These are phyloP conservation scores for Fonsecaea multimorphosa DNA, from an alignment of 2,329 filamentous ascomycete species.

Conservation along the genomic window DNA sequence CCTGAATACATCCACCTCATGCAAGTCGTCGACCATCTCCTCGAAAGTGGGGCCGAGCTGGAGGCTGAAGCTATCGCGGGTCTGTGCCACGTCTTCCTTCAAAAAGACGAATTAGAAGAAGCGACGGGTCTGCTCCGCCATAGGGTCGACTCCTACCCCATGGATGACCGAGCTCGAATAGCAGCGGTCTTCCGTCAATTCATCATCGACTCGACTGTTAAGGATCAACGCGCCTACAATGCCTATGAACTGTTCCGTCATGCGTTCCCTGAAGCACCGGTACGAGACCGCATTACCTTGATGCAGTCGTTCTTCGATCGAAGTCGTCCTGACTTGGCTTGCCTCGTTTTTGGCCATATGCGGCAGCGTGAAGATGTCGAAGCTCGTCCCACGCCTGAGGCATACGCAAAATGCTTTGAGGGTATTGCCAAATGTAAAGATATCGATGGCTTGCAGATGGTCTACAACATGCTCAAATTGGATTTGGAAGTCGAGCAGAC, in stretches of 20 bases:
- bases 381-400: constrained; percentile 71
- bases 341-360: constrained; percentile 91
- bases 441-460: constrained; percentile 69
- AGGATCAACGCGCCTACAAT: constrained; percentile 69
- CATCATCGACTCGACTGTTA: constrained; percentile 65
- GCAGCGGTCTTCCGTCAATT: constrained; percentile 71
- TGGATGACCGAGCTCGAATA: constrained; percentile 71
- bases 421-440: constrained; percentile 70
- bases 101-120: constrained; percentile 76
- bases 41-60: constrained; percentile 71
- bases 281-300: constrained; percentile 68
- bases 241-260: constrained; percentile 64
- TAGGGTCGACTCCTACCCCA: constrained; percentile 72
- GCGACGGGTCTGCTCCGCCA: constrained; percentile 81
- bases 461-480: constrained; percentile 94
- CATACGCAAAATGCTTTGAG: constrained; percentile 78
- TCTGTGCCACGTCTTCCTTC: constrained; percentile 75
- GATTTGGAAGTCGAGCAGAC: constrained; percentile 79
- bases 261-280: constrained; percentile 68
- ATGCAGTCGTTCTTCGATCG: constrained; percentile 85
- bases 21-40: constrained; percentile 73
- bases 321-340: constrained; percentile 80
- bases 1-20: constrained; percentile 74
- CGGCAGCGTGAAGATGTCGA: constrained; percentile 70
- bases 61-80: constrained; percentile 75